phyloP scores from a whole-genome alignment of 2,329 filamentous ascomycete species.

The Diatrype stigma region DNA sequence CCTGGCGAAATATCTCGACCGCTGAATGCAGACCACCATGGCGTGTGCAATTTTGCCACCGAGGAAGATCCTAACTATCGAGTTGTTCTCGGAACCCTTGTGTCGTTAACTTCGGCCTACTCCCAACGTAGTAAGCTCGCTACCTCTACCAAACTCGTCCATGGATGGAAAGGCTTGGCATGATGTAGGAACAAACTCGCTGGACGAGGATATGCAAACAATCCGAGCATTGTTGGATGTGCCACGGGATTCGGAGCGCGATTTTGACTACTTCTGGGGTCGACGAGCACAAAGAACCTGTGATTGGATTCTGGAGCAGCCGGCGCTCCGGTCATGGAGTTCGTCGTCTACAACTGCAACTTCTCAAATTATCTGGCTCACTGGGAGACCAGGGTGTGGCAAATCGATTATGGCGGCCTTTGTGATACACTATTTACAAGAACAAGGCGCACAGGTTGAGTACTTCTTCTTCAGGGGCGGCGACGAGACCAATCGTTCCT shows the following conservation, averaged over 20 bases:
- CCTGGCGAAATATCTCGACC: conserved; percentile 6
- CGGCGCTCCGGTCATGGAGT: background rate
- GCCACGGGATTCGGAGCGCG: conserved; percentile 1
- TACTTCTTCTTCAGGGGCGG: conserved; percentile 8
- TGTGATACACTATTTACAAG: conserved; percentile 6
- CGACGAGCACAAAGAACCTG: conserved; percentile 7
- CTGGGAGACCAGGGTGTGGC: conserved; percentile 8
- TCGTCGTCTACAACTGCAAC: background rate
- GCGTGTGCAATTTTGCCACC: conserved; percentile 7
- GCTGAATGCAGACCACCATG: conserved; percentile 5
- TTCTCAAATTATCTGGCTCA: conserved; percentile 8
- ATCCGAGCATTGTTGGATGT: background rate
- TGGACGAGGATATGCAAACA: background rate
- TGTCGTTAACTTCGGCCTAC: conserved; percentile 1
- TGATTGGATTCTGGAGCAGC: conserved; percentile 7
- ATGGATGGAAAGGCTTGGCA: background rate
- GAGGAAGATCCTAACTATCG: conserved; percentile 4
- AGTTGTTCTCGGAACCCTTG: conserved; percentile 3
- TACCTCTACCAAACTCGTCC: background rate
- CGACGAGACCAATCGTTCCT: conserved; percentile 7
- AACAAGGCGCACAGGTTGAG: conserved; percentile 2
- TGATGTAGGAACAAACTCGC: background rate
- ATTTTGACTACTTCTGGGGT: conserved; percentile 3
- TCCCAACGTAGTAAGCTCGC: background rate
- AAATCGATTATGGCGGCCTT: conserved; percentile 11